These are phyloP conservation scores for Cocos nucifera DNA, from an alignment of 176 grass and related monocot species.

Conservation along the genomic window DNA sequence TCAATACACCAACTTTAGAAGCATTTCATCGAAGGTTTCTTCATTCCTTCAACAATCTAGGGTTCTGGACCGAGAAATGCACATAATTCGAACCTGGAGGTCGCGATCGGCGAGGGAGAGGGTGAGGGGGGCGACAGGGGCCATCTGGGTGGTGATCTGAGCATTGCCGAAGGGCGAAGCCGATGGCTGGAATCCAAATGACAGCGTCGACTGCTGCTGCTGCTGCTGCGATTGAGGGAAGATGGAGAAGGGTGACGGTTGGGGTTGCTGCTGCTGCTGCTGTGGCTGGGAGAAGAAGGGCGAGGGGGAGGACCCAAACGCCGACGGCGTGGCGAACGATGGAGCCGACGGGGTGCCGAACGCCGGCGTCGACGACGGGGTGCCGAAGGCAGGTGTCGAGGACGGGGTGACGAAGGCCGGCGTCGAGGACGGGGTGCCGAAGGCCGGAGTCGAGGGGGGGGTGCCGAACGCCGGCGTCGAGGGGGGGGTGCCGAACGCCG, in stretches of 20 bases:
- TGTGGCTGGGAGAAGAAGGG: not conserved
- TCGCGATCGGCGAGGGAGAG: conserved; percentile 73
- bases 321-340: conserved; percentile 1
- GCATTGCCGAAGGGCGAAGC: conserved; percentile 44
- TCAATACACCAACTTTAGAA: conserved; percentile 14
- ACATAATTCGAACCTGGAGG: conserved; percentile 46
- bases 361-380: not conserved
- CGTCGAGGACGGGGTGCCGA: too few species aligned
- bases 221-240: not conserved
- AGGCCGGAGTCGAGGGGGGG: too few species aligned
- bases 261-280: not conserved
- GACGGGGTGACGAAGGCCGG: not conserved
- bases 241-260: conserved; percentile 1
- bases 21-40: not conserved
- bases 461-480: conserved; percentile 6
- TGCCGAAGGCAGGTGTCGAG: not conserved
- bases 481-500: conserved; percentile 10
- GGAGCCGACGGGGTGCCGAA: conserved; percentile 4
- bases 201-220: conserved; percentile 13
- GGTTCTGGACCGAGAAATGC: not conserved
- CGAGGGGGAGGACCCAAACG: conserved; percentile 7
- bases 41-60: not conserved
- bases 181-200: conserved; percentile 51
- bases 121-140: conserved; percentile 74
- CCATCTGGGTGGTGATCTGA: conserved; percentile 95